Conservation (phyloP, 106 monocot species). For the Phalaenopsis aphrodite region DNA sequence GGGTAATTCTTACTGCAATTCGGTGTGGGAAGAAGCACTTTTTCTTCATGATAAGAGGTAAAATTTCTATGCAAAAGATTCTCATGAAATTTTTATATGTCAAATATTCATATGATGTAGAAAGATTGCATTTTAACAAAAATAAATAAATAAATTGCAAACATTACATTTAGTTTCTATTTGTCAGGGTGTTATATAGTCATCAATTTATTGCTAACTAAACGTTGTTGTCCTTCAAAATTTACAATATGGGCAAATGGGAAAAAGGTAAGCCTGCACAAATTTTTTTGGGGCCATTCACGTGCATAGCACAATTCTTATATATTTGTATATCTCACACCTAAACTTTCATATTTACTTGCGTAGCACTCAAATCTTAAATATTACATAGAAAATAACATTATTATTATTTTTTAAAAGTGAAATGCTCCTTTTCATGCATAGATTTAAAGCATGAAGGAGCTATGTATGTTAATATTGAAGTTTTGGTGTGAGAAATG, state of each 20-base stretch:
- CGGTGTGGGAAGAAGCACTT: conserved; percentile 83
- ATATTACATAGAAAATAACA: too few species aligned
- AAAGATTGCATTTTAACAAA: neutral
- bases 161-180: neutral
- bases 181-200: neutral
- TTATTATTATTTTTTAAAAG: too few species aligned
- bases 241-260: neutral
- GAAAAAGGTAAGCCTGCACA: neutral
- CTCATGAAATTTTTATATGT: neutral
- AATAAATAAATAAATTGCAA: neutral
- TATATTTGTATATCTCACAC: too few species aligned
- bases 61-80: neutral
- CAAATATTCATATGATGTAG: neutral
- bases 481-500: too few species aligned
- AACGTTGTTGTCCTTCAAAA: neutral
- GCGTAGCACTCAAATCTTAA: too few species aligned
- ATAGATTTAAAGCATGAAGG: too few species aligned
- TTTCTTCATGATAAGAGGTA: conserved; percentile 53
- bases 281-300: neutral
- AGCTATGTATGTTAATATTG: too few species aligned
- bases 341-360: too few species aligned
- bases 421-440: too few species aligned
- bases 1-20: conserved; percentile 90
- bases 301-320: too few species aligned
- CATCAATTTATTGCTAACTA: conserved; percentile 2